These are phyloP conservation scores for Drechmeria coniospora DNA, from an alignment of 2,329 filamentous ascomycete genomes.

Conservation along the genomic window DNA sequence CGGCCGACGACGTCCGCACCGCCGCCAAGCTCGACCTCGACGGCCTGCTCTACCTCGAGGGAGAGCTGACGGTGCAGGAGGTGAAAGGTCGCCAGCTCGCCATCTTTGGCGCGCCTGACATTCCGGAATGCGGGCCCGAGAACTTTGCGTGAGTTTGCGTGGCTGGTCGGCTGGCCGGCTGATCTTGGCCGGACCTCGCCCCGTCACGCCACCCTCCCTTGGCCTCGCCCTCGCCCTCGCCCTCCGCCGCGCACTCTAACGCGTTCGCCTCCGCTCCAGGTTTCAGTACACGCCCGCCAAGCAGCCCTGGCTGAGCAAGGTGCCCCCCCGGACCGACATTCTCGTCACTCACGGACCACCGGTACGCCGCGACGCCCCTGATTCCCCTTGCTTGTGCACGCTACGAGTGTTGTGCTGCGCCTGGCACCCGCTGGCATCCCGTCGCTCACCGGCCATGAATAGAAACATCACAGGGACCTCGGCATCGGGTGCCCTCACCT, in stretches of 20 bases:
- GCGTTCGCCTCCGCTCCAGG: conserved; percentile 14
- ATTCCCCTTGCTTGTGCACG: no score
- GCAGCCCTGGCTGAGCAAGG: conserved; percentile 56
- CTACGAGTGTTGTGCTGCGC: no score
- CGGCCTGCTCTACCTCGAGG: conserved; percentile 60
- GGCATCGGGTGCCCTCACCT: conserved; percentile 57
- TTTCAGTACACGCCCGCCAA: conserved; percentile 57
- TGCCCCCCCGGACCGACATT: conserved; percentile 61
- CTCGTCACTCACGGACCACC: conserved; percentile 73
- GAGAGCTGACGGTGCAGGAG: conserved; percentile 45
- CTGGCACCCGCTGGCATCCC: no score
- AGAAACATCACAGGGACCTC: conserved; percentile 54
- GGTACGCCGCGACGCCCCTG: conserved; percentile 16
- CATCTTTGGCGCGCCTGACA: conserved; percentile 69
- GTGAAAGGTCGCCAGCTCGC: conserved; percentile 39
- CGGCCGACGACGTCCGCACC: conserved; percentile 36
- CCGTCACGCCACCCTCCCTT: not conserved
- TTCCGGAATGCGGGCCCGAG: conserved; percentile 57
- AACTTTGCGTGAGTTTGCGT: conserved; percentile 39
- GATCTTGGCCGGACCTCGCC: no score
- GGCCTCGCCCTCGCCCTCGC: not conserved
- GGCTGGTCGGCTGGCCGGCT: no score
- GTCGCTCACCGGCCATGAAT: no score
- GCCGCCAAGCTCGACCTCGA: conserved; percentile 46
- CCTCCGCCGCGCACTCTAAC: not conserved